Percentiles rank a stretch among this genome's conserved stretches.
These are phyloP conservation scores for Mortierella sp. DNA, from an alignment of 371 early-diverging fungal species.

Conservation along the genomic window DNA sequence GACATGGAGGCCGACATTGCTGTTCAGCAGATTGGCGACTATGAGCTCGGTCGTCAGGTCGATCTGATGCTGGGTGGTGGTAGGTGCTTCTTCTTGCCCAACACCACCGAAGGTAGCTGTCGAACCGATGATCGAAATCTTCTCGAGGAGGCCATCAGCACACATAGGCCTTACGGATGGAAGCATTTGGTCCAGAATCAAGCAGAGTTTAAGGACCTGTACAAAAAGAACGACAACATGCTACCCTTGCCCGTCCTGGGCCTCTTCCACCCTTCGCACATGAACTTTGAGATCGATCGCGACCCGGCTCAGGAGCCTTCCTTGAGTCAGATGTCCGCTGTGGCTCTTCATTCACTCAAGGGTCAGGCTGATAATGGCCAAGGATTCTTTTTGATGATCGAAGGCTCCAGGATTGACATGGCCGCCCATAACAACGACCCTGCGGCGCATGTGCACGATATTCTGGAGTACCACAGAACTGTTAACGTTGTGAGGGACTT, in stretches of 20 bases:
- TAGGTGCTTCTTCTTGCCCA: slow-evolving; percentile 83
- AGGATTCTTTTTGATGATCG: slow-evolving; percentile 97
- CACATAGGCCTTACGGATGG: slow-evolving; percentile 68
- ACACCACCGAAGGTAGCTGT: slow-evolving; percentile 69
- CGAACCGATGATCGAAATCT: slow-evolving; percentile 79
- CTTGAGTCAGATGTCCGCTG: slow-evolving; percentile 84
- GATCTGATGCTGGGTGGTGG: slow-evolving; percentile 97
- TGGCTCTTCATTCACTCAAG: slow-evolving; percentile 78
- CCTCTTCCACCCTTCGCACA: slow-evolving; percentile 85
- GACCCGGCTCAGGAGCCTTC: slow-evolving; percentile 72
- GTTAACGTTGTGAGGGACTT: slow-evolving; percentile 78
- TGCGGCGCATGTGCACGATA: slow-evolving; percentile 91
- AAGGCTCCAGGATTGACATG: slow-evolving; percentile 86
- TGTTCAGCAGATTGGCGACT: slow-evolving; percentile 87
- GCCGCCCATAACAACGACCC: slow-evolving; percentile 84
- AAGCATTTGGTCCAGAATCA: slow-evolving; percentile 59
- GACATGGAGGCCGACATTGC: slow-evolving; percentile 88
- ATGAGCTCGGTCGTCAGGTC: slow-evolving; percentile 82
- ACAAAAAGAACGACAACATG: neutral
- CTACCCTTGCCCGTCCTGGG: slow-evolving; percentile 77
- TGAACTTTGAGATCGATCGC: slow-evolving; percentile 90
- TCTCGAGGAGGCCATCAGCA: slow-evolving; percentile 52
- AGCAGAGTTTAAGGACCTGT: slow-evolving; percentile 44
- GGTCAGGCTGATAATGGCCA: slow-evolving; percentile 57
- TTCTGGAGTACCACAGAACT: slow-evolving; percentile 89